Conservation (phyloP, 139 green algal genomes). For the Picochlorum sp. region DNA sequence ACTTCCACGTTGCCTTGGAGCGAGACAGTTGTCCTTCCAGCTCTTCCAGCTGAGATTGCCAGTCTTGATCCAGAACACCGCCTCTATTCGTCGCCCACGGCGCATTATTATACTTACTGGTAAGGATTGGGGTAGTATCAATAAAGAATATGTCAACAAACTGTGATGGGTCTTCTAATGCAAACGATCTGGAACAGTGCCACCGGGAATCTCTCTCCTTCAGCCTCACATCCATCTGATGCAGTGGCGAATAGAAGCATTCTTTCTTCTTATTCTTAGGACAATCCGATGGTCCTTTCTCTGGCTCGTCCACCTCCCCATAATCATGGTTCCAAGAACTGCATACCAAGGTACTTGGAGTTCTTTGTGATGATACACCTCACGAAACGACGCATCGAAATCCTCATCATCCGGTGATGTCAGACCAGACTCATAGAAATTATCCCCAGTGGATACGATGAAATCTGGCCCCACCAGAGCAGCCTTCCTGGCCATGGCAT, state of each 20-base stretch:
- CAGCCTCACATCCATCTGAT: slow-evolving; percentile 35
- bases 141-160: slow-evolving; percentile 57
- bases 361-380: background rate
- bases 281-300: slow-evolving; percentile 9
- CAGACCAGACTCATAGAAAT: slow-evolving; percentile 12
- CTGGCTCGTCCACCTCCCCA: slow-evolving; percentile 19
- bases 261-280: slow-evolving; percentile 3
- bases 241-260: slow-evolving; percentile 6
- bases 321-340: slow-evolving; percentile 60
- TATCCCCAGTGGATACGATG: slow-evolving; percentile 13
- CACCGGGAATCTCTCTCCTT: slow-evolving; percentile 37
- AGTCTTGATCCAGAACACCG: slow-evolving; percentile 43
- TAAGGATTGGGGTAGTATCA: slow-evolving; percentile 55
- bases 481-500: slow-evolving; percentile 20
- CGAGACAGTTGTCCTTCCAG: slow-evolving; percentile 29
- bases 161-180: slow-evolving; percentile 6
- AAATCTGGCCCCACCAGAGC: slow-evolving; percentile 5
- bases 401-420: background rate
- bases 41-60: slow-evolving; percentile 27
- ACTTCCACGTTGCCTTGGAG: slow-evolving; percentile 44
- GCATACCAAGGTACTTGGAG: slow-evolving; percentile 51
- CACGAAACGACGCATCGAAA: slow-evolving; percentile 7
- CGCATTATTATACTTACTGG: slow-evolving; percentile 26
- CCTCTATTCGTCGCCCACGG: slow-evolving; percentile 34
- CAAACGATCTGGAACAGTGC: slow-evolving; percentile 42